Evolutionary conservation across 1,139 yeast genomes (phyloP).

Genomic region (Suhomyces terraborum): DNA sequence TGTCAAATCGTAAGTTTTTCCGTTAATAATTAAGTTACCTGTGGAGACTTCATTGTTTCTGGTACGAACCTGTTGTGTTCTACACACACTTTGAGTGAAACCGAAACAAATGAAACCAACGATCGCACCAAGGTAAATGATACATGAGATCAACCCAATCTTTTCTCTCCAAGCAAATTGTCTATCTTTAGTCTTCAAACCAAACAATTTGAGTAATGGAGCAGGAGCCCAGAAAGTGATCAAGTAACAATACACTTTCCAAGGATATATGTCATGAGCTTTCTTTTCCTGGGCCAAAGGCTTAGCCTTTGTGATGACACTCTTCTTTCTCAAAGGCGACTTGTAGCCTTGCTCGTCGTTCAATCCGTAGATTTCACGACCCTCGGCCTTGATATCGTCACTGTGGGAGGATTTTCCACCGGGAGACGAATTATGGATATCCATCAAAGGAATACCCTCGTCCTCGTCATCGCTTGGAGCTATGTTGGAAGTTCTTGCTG

Average conservation of each 20-base stretch:
- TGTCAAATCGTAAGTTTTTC: constrained; percentile 74
- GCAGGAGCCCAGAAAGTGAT: constrained; percentile 94
- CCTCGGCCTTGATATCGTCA: constrained; percentile 20
- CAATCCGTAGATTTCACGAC: constrained; percentile 59
- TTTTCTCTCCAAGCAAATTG: constrained; percentile 98
- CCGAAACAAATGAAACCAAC: constrained; percentile 92
- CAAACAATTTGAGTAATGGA: constrained; percentile 68
- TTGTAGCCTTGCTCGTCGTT: constrained; percentile 53
- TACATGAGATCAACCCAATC: constrained; percentile 77
- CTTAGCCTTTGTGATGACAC: constrained; percentile 28
- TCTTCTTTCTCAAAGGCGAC: constrained; percentile 30
- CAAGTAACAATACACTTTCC: constrained; percentile 80
- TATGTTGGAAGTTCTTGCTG: constrained; percentile 2
- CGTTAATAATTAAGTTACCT: constrained; percentile 76
- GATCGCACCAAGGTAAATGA: constrained; percentile 70
- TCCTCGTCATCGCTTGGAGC: constrained; percentile 22
- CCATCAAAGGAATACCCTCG: constrained; percentile 52
- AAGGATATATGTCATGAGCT: constrained; percentile 52
- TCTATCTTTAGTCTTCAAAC: constrained; percentile 75
- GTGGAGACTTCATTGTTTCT: constrained; percentile 57
- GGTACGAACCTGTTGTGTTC: constrained; percentile 46
- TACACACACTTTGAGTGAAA: constrained; percentile 83
- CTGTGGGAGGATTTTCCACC: constrained; percentile 10
- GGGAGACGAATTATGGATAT: constrained; percentile 24
- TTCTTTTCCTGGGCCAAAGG: constrained; percentile 18